These are phyloP conservation scores for Alternaria brassicicola DNA, from an alignment of 2,329 filamentous ascomycete species.

Conservation along the genomic window DNA sequence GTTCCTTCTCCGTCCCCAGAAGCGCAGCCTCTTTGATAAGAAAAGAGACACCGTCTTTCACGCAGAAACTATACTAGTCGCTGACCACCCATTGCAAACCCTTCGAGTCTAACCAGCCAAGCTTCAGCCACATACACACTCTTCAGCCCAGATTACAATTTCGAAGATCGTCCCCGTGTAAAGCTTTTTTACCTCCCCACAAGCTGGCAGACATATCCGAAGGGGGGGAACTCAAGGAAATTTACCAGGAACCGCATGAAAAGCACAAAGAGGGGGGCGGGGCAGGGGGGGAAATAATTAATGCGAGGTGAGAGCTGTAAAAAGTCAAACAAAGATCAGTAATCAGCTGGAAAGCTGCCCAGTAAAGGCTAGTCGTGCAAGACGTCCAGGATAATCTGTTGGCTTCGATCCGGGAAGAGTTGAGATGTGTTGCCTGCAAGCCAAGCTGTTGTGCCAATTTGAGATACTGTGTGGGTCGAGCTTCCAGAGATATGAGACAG, in stretches of 20 bases:
- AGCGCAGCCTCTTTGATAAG: slow-evolving; percentile 34
- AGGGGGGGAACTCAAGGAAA: slow-evolving; percentile 45
- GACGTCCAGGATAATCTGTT: slow-evolving; percentile 28
- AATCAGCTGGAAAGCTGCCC: slow-evolving; percentile 35
- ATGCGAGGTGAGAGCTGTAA: slow-evolving; percentile 35
- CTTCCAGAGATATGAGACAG: slow-evolving; percentile 37
- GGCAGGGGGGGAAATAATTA: slow-evolving; percentile 42
- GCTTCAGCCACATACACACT: slow-evolving; percentile 18
- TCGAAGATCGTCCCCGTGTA: slow-evolving; percentile 46
- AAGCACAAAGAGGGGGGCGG: slow-evolving; percentile 33
- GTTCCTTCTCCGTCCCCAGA: slow-evolving; percentile 33
- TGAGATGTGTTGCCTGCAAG: slow-evolving; percentile 27
- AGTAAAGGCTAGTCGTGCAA: slow-evolving; percentile 33
- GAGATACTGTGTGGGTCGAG: slow-evolving; percentile 39
- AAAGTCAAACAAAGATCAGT: slow-evolving; percentile 40
- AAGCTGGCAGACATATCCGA: slow-evolving; percentile 50
- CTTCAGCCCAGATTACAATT: slow-evolving; percentile 38
- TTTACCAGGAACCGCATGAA: slow-evolving; percentile 29
- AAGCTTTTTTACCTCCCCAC: slow-evolving; percentile 48
- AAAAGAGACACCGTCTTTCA: slow-evolving; percentile 7
- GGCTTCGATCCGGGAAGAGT: slow-evolving; percentile 21
- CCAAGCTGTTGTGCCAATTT: slow-evolving; percentile 31
- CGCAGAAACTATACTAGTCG: slow-evolving; percentile 21
- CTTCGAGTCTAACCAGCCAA: slow-evolving; percentile 29
- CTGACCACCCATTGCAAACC: slow-evolving; percentile 22